phyloP scores from a whole-genome alignment of 2,329 filamentous ascomycete genomes.

The Dothiorella sarmentorum region DNA sequence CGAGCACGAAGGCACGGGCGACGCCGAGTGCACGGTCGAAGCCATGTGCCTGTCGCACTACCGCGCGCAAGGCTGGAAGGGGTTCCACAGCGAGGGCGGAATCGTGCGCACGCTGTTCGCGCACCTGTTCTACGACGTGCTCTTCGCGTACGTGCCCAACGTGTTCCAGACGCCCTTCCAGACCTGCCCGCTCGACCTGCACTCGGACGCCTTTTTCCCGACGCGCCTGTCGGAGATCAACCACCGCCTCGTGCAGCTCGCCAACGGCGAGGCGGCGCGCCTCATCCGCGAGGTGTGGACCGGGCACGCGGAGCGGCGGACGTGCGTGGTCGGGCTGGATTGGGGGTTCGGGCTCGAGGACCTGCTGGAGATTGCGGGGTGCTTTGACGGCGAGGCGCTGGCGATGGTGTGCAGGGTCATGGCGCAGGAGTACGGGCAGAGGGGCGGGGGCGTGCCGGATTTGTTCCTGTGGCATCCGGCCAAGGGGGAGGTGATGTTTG shows the following conservation, averaged over 20 bases:
- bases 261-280: constrained; percentile 69
- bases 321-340: constrained; percentile 86
- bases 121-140: constrained; percentile 90
- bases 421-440: constrained; percentile 86
- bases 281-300: constrained; percentile 68
- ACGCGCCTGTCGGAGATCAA: constrained; percentile 87
- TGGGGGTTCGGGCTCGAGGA: constrained; percentile 84
- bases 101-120: constrained; percentile 78
- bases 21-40: constrained; percentile 81
- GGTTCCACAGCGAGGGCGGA: constrained; percentile 88
- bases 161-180: constrained; percentile 97
- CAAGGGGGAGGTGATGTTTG: constrained; percentile 62
- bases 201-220: constrained; percentile 89
- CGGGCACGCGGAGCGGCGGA: constrained; percentile 64
- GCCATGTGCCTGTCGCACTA: constrained; percentile 91
- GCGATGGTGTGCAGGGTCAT: constrained; percentile 87
- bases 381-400: constrained; percentile 77
- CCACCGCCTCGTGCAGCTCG: constrained; percentile 77
- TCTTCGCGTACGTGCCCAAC: constrained; percentile 91
- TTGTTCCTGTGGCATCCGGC: constrained; percentile 75
- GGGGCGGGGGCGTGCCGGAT: constrained; percentile 87
- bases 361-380: constrained; percentile 71
- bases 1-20: constrained; percentile 50
- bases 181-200: constrained; percentile 86
- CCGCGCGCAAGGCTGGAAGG: constrained; percentile 80